Evolutionary conservation across 768 basidiomycete species (phyloP), one percentile per base, ranked within the genome.

Genomic region (Termitomyces sp.): DNA sequence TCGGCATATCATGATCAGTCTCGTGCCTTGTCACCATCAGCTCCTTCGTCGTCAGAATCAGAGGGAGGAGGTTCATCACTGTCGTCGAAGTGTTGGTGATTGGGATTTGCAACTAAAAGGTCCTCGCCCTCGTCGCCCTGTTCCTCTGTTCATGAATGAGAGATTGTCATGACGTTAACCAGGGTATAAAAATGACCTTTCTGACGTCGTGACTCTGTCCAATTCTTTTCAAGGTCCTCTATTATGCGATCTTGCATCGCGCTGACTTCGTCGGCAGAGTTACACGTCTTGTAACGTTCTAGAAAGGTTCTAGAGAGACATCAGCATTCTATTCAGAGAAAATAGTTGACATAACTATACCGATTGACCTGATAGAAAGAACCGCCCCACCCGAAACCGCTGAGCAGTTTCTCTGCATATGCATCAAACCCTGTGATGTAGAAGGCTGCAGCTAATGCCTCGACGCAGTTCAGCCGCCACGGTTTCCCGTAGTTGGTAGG

Each of bases 401-500:
- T 81, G 36, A 98, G 73, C 22, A 99, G 71, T 28, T 80, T 79
- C 55, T 95, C 90, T 0, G 93, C 96, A 69, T 94, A 89, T 0
- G 81, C 70, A 65, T 91, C 83, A 63, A 94, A 93, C 0, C 96
- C 94, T 0, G 92, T 91, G 67, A 98, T 90, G 72, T 93, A 97
- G 67, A 99, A 96, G 0, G 94, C 91, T 0, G 96, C 97, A 0
- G 97, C 96, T 5, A 98, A 82, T 0, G 93, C 92, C 74, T 96
- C 95, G 33, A 92, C 96, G 65, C 96, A 98, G 68, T 96, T 98
- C 44, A 99, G 79, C 53, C 90, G 81, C 94, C 95, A 98, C 0
- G 97, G 97, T 72, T 94, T 95, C 11, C 97, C 97, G 67, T 98
- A 99, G 75, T 99, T 99, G 11, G 94, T 94, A 0, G 96, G 95